A percentile compares a stretch with the other conserved stretches of the same genome.
These are phyloP conservation scores for Kwoniella dendrophila DNA, from an alignment of 768 basidiomycete species.

Conservation along the genomic window DNA sequence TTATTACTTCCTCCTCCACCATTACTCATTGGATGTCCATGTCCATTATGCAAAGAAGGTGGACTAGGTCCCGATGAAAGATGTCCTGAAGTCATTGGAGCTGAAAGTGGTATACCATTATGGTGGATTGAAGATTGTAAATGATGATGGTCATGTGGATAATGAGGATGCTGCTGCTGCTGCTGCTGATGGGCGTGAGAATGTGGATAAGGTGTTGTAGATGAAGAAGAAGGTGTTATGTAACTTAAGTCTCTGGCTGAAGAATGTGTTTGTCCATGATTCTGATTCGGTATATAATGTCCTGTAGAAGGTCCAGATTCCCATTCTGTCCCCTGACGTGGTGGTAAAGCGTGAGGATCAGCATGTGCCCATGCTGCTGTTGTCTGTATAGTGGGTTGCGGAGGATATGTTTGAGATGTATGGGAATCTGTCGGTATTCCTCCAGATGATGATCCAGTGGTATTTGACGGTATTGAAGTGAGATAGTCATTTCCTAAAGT, in stretches of 20 bases:
- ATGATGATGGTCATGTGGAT: slow-evolving; percentile 7
- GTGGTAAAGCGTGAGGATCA: slow-evolving; percentile 1
- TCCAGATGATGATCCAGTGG: not conserved
- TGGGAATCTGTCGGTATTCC: not conserved
- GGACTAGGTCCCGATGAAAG: slow-evolving; percentile 6
- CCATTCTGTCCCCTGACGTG: not conserved
- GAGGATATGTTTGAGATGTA: not conserved
- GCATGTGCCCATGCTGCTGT: slow-evolving; percentile 1
- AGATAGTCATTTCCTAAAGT: slow-evolving; percentile 1
- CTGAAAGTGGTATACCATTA: not conserved
- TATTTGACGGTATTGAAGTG: not conserved
- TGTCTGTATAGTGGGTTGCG: not conserved
- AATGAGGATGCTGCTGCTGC: slow-evolving; percentile 7
- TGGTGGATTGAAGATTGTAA: slow-evolving; percentile 3
- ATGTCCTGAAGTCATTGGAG: slow-evolving; percentile 3
- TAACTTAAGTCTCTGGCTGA: not conserved
- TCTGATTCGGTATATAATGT: not conserved
- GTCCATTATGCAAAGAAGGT: slow-evolving; percentile 5
- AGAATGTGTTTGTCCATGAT: not conserved
- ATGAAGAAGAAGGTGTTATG: not conserved
- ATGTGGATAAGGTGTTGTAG: slow-evolving; percentile 1
- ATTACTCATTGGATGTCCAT: slow-evolving; percentile 15
- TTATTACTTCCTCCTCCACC: slow-evolving; percentile 18
- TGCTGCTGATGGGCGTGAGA: slow-evolving; percentile 1
- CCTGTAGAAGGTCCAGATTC: slow-evolving; percentile 6